These are phyloP conservation scores for Flaveria trinervia DNA, from an alignment of 129 eudicot genomes.

Conservation along the genomic window DNA sequence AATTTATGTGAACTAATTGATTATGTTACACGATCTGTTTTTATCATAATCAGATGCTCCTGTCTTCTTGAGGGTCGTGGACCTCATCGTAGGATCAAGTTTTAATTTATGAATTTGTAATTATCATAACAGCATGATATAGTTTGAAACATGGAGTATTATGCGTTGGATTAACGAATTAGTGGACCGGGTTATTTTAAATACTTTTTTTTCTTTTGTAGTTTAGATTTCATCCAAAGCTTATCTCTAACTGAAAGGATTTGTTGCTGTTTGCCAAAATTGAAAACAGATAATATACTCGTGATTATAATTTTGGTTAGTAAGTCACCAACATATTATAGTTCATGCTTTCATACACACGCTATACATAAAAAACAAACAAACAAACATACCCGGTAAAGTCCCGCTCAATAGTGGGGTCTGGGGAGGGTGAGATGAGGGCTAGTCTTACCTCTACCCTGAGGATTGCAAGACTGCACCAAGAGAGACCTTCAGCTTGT, in stretches of 20 bases:
- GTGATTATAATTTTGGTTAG: constrained; percentile 3
- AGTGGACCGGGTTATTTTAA: neutral
- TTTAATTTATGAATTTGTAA: neutral
- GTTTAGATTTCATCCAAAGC: neutral
- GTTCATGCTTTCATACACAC: neutral
- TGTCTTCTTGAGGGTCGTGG: neutral
- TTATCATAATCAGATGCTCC: neutral
- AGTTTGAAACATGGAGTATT: neutral
- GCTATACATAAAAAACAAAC: neutral
- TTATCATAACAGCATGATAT: neutral
- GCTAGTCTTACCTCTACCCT: no score
- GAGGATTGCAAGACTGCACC: no score
- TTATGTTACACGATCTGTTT: neutral
- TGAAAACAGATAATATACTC: neutral
- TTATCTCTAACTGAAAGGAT: neutral
- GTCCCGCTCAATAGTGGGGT: no score
- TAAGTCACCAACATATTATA: neutral
- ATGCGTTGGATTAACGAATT: constrained; percentile 11
- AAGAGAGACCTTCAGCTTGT: no score
- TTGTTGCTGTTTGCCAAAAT: neutral
- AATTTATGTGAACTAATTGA: constrained; percentile 1
- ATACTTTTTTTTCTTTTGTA: neutral
- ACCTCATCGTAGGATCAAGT: neutral
- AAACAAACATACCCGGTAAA: no score
- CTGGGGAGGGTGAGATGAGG: no score